phyloP scores from a whole-genome alignment of 2,329 filamentous ascomycete species.

The Talaromyces sp. region DNA sequence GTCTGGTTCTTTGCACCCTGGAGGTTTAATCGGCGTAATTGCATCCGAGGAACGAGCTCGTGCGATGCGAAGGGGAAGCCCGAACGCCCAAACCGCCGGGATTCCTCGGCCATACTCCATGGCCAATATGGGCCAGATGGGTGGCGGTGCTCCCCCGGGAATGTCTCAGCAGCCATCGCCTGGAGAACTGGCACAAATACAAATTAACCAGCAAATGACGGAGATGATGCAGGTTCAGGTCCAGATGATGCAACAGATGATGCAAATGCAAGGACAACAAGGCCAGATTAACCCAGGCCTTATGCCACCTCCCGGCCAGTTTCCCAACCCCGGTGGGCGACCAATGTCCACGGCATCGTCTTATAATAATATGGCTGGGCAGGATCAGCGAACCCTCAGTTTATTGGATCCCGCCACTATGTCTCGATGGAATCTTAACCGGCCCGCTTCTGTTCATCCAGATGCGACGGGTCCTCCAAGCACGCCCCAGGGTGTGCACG shows the following conservation, averaged over 20 bases:
- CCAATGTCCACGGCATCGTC: conserved; percentile 47
- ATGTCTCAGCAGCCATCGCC: conserved; percentile 37
- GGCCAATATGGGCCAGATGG: conserved; percentile 24
- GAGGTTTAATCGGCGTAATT: conserved; percentile 83
- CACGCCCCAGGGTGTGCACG: conserved; percentile 22
- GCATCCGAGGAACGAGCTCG: conserved; percentile 75
- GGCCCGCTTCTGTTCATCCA: conserved; percentile 31
- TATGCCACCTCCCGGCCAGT: conserved; percentile 20
- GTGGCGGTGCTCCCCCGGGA: conserved; percentile 11
- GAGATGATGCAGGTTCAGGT: conserved; percentile 93
- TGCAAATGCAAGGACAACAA: conserved; percentile 57
- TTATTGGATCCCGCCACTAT: conserved; percentile 65
- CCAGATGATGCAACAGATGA: conserved; percentile 76
- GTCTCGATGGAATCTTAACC: conserved; percentile 32
- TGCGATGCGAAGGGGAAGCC: conserved; percentile 73
- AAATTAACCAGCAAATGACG: conserved; percentile 78
- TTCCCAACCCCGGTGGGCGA: conserved; percentile 28
- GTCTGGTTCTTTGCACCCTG: conserved; percentile 48
- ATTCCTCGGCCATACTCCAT: conserved; percentile 37
- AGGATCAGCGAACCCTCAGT: conserved; percentile 67
- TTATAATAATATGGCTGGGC: conserved; percentile 19
- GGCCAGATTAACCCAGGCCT: conserved; percentile 24
- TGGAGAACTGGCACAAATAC: conserved; percentile 69
- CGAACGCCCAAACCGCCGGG: conserved; percentile 52
- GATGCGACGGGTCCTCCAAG: conserved; percentile 20